Percentiles rank a stretch among this genome's conserved stretches.
Conservation (phyloP, 208 protist genomes). For the Leptomonas seymouri region DNA sequence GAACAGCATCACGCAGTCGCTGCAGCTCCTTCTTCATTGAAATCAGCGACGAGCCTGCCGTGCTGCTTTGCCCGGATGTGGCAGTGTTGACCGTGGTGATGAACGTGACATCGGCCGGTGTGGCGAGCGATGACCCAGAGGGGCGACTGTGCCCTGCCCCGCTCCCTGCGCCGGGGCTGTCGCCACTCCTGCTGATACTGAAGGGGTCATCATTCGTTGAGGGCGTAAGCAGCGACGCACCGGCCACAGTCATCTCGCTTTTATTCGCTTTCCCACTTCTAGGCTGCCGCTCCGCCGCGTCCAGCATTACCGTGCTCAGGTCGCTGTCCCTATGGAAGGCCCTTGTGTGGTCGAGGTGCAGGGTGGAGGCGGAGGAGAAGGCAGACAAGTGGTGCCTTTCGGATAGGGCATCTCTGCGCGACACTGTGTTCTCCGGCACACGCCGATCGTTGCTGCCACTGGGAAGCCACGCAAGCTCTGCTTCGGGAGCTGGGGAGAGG, state of each 20-base stretch:
- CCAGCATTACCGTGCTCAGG: background rate
- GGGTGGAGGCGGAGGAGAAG: background rate
- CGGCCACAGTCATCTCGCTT: background rate
- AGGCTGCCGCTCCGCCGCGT: no score
- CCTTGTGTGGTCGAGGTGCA: background rate
- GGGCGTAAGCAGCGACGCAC: background rate
- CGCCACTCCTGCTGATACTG: background rate
- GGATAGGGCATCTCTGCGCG: no score
- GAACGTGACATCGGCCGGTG: background rate
- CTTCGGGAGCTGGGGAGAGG: no score
- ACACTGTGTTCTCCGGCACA: no score
- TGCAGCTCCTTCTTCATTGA: constrained; percentile 28
- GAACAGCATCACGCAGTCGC: constrained; percentile 32
- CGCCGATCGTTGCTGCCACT: background rate
- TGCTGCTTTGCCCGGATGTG: background rate
- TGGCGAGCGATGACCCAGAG: background rate
- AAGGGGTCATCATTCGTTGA: background rate
- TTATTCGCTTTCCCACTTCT: background rate
- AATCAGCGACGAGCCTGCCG: background rate
- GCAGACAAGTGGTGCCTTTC: background rate
- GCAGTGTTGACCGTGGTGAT: background rate
- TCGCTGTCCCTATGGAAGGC: constrained; percentile 1
- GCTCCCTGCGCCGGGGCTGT: background rate
- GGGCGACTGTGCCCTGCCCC: background rate
- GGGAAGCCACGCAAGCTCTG: background rate